phyloP scores from a whole-genome alignment of 768 basidiomycete genomes.

The Lentinula boryana region DNA sequence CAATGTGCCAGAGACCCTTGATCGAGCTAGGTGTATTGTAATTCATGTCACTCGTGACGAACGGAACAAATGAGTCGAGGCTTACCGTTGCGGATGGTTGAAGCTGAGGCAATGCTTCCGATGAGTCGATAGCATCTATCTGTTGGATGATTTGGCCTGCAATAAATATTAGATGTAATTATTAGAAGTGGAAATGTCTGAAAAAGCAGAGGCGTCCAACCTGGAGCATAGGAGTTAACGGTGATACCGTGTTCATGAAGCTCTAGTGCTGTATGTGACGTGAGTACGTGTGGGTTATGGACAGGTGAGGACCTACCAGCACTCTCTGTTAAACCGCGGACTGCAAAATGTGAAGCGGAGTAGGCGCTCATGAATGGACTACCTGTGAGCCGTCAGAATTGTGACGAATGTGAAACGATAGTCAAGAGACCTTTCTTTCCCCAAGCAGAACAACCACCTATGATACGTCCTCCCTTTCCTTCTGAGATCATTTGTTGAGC shows the following conservation, averaged over 20 bases:
- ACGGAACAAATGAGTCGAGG: not conserved
- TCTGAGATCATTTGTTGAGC: slow-evolving; percentile 20
- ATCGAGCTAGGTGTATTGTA: slow-evolving; percentile 7
- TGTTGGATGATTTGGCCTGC: not conserved
- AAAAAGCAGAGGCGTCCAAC: not conserved
- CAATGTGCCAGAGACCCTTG: slow-evolving; percentile 9
- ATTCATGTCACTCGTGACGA: not conserved
- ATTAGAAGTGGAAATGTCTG: not conserved
- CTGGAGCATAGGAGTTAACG: slow-evolving; percentile 11
- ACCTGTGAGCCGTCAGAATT: not conserved
- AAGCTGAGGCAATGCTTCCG: not conserved
- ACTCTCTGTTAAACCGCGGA: slow-evolving; percentile 28
- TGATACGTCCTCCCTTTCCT: slow-evolving; percentile 22
- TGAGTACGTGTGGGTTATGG: not conserved
- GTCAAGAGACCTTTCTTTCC: slow-evolving; percentile 17
- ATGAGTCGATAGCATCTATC: not conserved
- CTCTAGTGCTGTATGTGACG: slow-evolving; percentile 1
- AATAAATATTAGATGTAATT: not conserved
- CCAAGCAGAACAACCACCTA: slow-evolving; percentile 20
- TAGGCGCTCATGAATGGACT: slow-evolving; percentile 16
- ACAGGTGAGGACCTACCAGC: slow-evolving; percentile 3
- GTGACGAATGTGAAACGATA: no score
- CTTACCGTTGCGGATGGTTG: slow-evolving; percentile 4
- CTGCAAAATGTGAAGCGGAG: slow-evolving; percentile 27
- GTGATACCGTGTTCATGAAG: slow-evolving; percentile 12